Base-by-base conservation (phyloP, 176 grass and related monocot species). In the Oryza meyeriana region DNA sequence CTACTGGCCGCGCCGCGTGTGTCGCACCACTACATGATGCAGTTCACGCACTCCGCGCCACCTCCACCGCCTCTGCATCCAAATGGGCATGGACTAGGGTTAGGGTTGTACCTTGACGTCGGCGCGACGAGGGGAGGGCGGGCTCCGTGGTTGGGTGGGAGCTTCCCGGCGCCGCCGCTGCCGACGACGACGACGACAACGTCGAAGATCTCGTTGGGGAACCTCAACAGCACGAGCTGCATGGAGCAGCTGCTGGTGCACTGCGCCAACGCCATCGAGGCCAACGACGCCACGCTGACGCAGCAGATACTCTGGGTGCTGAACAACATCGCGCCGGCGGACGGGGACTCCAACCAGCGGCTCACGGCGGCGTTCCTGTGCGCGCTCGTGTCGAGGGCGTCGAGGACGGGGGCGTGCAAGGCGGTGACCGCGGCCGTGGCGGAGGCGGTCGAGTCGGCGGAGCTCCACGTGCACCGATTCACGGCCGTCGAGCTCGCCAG, bases 231-330 rank as follows among this genome's bases (percentile, higher is more conserved):
- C 26, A 76, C 91, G 9, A 68, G 87, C 73, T 92, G 97, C 91
- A 99, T 99, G 93, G 97, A 99, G 91, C 93, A 99, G 77, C 91
- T 99, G 22, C 93, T 99, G 47, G 93, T 91, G 72, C 93, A 99
- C 91, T 99, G 97, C 84, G 97, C 97, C 82, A 96, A 87, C 81
- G 93, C 97, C 70, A 91, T 99, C 78, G 97, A 99, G 85, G 80
- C 85, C 50, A 99, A 99, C 80, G 97, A 99, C 69, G 97, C 93
- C 30, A 99, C 97, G 63, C 91, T 99, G 8, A 90, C 97, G 50
- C 97, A 99, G 74, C 97, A 99, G 86, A 88, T 99, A 69, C 83
- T 99, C 22, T 99, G 97, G 97, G 97, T 99, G 20, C 93, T 99
- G 50, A 93, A 99, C 89, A 99, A 99, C 91, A 99, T 99, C 79